Evolutionary conservation across 352 stramenopile genomes (phyloP).

Genomic region (Aphanomyces euteiches): DNA sequence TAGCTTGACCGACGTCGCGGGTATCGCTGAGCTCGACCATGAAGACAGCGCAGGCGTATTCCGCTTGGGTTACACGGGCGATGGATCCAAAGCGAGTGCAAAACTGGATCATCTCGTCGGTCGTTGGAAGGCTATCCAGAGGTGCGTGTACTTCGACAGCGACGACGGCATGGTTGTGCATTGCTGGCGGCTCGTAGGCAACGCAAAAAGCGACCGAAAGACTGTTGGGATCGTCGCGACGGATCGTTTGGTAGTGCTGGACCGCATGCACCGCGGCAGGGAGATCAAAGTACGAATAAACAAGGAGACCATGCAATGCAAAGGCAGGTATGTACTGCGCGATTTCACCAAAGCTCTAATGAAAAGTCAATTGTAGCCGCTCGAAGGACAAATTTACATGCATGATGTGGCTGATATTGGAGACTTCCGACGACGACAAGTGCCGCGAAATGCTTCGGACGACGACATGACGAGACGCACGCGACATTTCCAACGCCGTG

Average conservation of each 20-base stretch:
- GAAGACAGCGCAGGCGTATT: conserved; percentile 44
- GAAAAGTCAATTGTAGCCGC: too few relatives aligned
- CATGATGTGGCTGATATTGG: conserved; percentile 48
- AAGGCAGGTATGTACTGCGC: conserved; percentile 51
- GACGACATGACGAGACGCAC: conserved; percentile 64
- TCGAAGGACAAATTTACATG: conserved; percentile 39
- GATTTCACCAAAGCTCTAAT: conserved; percentile 60
- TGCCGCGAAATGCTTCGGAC: conserved; percentile 42
- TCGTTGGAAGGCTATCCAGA: conserved; percentile 29
- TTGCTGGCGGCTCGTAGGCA: conserved; percentile 62
- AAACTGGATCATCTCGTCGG: conserved; percentile 33
- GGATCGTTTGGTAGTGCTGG: conserved; percentile 34
- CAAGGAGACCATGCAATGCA: conserved; percentile 50
- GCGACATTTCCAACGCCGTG: conserved; percentile 49
- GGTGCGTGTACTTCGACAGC: conserved; percentile 40
- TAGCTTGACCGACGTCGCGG: conserved; percentile 43
- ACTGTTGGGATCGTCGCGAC: conserved; percentile 29
- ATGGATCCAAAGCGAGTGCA: conserved; percentile 66
- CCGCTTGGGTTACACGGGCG: conserved; percentile 60
- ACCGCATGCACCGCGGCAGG: conserved; percentile 60
- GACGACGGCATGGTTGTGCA: conserved; percentile 60
- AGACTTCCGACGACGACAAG: conserved; percentile 43
- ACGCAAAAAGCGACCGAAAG: conserved; percentile 52
- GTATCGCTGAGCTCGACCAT: conserved; percentile 76
- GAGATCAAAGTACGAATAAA: conserved; percentile 73